Conservation (phyloP, 176 grass and related monocot genomes). For the Lolium rigidum region DNA sequence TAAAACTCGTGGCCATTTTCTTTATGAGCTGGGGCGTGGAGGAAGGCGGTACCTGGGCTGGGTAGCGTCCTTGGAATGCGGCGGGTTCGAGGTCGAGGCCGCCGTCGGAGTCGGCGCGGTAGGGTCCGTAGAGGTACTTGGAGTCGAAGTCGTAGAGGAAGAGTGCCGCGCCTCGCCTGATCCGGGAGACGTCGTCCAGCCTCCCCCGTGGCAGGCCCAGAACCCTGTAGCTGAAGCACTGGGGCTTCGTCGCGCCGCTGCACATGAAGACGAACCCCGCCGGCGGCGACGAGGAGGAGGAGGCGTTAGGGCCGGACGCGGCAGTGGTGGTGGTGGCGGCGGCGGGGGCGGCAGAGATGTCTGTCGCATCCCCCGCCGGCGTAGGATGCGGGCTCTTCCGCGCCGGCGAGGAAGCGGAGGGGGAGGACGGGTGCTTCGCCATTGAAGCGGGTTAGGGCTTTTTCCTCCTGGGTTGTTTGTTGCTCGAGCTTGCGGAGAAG, state of each 20-base stretch:
- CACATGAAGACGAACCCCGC: slow-evolving; percentile 94
- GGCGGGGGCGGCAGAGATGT: too few relatives aligned
- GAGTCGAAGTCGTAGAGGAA: slow-evolving; percentile 88
- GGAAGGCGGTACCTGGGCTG: slow-evolving; percentile 60
- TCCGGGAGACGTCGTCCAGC: slow-evolving; percentile 61
- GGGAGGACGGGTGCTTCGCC: slow-evolving; percentile 25
- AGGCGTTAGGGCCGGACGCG: background rate
- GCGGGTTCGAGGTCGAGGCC: slow-evolving; percentile 56
- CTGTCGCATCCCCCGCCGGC: slow-evolving; percentile 36
- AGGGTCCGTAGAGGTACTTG: slow-evolving; percentile 75
- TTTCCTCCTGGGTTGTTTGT: background rate
- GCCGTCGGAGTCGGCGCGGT: slow-evolving; percentile 60
- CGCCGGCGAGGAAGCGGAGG: background rate
- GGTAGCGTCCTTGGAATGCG: slow-evolving; percentile 70
- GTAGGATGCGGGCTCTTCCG: slow-evolving; percentile 24
- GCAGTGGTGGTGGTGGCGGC: too few relatives aligned
- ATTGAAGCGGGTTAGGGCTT: slow-evolving; percentile 33
- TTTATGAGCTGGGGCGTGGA: background rate
- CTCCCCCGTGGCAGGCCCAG: slow-evolving; percentile 66
- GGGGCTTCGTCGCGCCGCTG: slow-evolving; percentile 67
- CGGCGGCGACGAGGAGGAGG: background rate
- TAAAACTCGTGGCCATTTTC: background rate
- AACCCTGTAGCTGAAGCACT: slow-evolving; percentile 67
- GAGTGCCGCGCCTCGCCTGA: slow-evolving; percentile 69
- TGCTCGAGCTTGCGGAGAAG: background rate